phyloP scores from a whole-genome alignment of 495 filamentous ascomycete species.

The Cercophora samala region DNA sequence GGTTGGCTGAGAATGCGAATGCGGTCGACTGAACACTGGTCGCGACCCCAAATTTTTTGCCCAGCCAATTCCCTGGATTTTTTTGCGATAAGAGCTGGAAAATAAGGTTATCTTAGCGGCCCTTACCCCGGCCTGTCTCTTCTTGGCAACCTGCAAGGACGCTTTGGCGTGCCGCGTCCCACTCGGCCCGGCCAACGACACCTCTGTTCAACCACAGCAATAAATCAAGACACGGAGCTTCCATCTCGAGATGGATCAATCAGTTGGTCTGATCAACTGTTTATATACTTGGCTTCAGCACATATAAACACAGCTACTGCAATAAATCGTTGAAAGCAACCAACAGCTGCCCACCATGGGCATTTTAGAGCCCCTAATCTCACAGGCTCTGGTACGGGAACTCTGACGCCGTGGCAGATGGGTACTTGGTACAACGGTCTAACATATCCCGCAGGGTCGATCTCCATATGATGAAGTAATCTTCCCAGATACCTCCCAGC shows the following conservation, averaged over 20 bases:
- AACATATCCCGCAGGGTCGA: conserved; percentile 51
- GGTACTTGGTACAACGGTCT: neutral
- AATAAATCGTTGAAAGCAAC: too few relatives aligned
- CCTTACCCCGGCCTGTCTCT: neutral
- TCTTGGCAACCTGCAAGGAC: conserved; percentile 12
- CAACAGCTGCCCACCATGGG: conserved; percentile 37
- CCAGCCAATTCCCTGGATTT: conserved; percentile 19
- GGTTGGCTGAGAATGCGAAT: neutral
- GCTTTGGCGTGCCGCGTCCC: neutral
- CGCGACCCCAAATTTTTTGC: conserved; percentile 20
- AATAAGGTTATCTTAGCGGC: conserved; percentile 43
- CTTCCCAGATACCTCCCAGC: conserved; percentile 35
- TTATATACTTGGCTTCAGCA: neutral
- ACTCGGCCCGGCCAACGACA: neutral
- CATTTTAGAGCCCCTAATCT: conserved; percentile 48
- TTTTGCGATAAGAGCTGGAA: conserved; percentile 29
- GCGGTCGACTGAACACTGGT: conserved; percentile 10
- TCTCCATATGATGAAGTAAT: conserved; percentile 69
- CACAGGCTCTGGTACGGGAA: conserved; percentile 48
- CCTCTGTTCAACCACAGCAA: neutral
- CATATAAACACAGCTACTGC: too few relatives aligned
- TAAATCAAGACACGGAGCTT: neutral
- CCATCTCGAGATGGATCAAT: neutral
- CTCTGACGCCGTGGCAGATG: neutral
- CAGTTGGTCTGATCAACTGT: neutral